A percentile compares a stretch with the other conserved stretches of the same genome.
These are phyloP conservation scores for Willaertia magna DNA, from an alignment of 208 protist species.

Conservation along the genomic window DNA sequence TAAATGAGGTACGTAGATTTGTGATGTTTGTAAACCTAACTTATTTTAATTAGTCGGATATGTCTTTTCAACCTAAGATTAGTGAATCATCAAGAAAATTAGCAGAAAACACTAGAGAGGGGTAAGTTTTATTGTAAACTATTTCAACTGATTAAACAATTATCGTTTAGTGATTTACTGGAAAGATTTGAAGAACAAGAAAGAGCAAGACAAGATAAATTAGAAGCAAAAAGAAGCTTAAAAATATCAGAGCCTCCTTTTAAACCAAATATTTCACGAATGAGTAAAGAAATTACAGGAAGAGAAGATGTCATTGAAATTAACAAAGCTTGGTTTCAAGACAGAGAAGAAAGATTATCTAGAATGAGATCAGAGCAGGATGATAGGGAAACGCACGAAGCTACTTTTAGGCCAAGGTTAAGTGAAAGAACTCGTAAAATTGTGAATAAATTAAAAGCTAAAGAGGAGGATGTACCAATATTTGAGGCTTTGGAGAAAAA, in stretches of 20 bases:
- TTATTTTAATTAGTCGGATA: too few species aligned
- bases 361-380: constrained; percentile 28
- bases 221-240: not conserved
- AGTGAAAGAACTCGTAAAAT: not conserved
- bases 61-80: not conserved
- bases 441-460: not conserved
- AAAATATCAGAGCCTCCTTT: not conserved
- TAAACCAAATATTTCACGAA: not conserved
- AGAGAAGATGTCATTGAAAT: not conserved
- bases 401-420: not conserved
- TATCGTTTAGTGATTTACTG: not conserved
- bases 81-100: not conserved
- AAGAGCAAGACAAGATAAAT: not conserved
- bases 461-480: constrained; percentile 31
- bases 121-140: not conserved
- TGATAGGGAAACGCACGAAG: constrained; percentile 37
- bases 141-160: too few species aligned
- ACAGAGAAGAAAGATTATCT: not conserved
- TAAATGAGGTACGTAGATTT: not conserved
- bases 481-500: constrained; percentile 44
- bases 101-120: not conserved
- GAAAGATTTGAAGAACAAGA: not conserved
- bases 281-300: not conserved
- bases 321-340: not conserved
- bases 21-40: too few species aligned